phyloP scores from a whole-genome alignment of 1,284 basidiomycete species.

The Cryptococcus sp. region DNA sequence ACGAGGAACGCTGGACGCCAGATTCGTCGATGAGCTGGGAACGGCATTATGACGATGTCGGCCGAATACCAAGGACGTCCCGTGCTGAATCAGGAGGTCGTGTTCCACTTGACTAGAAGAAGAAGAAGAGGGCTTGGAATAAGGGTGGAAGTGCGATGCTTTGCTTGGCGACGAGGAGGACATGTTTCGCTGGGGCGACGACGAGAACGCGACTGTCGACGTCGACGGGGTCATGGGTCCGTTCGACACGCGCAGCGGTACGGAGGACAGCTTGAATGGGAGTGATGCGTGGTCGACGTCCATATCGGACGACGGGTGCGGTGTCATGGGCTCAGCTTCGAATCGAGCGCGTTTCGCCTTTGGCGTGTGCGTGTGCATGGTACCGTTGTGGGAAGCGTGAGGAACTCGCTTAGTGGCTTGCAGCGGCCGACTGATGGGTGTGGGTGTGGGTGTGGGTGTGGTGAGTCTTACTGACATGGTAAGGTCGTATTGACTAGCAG shows the following conservation, averaged over 20 bases:
- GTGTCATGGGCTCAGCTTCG: slow-evolving; percentile 18
- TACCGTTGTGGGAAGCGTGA: not conserved
- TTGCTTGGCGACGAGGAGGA: not conserved
- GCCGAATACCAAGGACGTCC: slow-evolving; percentile 41
- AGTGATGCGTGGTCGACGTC: slow-evolving; percentile 4
- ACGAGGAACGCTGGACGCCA: slow-evolving; percentile 16
- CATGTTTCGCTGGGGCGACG: slow-evolving; percentile 32
- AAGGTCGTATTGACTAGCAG: too few species aligned
- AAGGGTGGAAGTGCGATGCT: not conserved
- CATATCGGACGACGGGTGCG: slow-evolving; percentile 24
- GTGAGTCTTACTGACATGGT: not conserved
- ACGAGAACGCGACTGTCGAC: slow-evolving; percentile 46
- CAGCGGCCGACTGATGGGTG: not conserved
- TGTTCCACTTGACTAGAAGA: slow-evolving; percentile 1
- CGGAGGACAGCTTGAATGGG: slow-evolving; percentile 6
- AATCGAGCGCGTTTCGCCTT: slow-evolving; percentile 8
- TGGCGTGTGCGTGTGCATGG: not conserved
- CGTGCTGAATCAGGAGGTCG: slow-evolving; percentile 19
- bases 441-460: not conserved
- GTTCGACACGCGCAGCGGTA: slow-evolving; percentile 10
- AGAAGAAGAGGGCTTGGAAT: not conserved
- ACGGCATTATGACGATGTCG: slow-evolving; percentile 28
- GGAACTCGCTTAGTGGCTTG: slow-evolving; percentile 13
- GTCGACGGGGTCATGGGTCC: slow-evolving; percentile 41
- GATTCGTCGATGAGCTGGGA: slow-evolving; percentile 2